Base-by-base conservation (phyloP, 495 filamentous ascomycete species). In the Acidomyces sp. region DNA sequence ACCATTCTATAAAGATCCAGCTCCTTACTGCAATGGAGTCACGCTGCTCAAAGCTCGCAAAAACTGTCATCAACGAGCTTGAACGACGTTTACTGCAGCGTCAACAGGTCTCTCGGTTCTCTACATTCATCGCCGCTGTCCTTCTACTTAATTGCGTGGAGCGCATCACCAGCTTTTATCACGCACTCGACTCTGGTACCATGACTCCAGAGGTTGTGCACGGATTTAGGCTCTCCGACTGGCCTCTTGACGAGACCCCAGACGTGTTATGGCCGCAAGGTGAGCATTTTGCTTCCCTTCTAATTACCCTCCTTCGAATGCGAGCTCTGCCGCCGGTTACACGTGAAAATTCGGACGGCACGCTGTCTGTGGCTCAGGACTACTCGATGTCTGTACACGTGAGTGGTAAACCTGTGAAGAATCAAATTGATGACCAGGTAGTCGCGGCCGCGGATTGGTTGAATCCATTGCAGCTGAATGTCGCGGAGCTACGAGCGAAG, bases 71-170 rank as follows among this genome's bases (percentile, higher is more conserved):
- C 56, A 80, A 77, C 40, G 77, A 80, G 25, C 72, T 93, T 13
- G 82, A 88, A 54, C 73, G 77, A 6, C 65, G 72, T 18, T 65
- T 83, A 3, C 62, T 88, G n/a, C 78, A 80, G 45, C 74, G 80
- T 31, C 72, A 75, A 54, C 78, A 83, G 57, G 70, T 67, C 29
- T 78, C 70, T 44, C 71, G 72, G 50, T 85, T 85, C 44, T 75
- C 78, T 51, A 84, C 79, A 31, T 87, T 82, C 57, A 64, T 88
- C 12, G 73, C 78, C 3, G 72, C 77, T 10, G 59, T 88, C 41
- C 70, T 90, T 25, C 67, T 88, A 13, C 63, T 90, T 26, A 82
- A 79, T 56, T 85, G 80, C 41, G 71, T 87, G 7, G 84, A 90
- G 60, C 79, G 83, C 55, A 80, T 79, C n/a, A 80, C 75, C 37